phyloP scores from a whole-genome alignment of 1,284 basidiomycete genomes.

The Cutaneotrichosporon cyanovorans region DNA sequence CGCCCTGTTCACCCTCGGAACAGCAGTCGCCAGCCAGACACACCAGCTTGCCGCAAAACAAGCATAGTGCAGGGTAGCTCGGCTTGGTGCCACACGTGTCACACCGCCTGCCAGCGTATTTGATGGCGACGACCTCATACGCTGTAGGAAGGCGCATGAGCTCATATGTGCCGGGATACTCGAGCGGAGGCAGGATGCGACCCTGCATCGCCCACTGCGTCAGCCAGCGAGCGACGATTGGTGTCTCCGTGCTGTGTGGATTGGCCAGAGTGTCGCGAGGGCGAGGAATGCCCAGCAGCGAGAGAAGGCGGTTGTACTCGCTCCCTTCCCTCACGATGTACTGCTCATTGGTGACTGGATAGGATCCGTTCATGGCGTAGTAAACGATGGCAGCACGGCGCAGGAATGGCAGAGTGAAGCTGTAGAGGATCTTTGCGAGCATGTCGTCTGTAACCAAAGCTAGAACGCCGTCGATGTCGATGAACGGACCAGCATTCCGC shows the following conservation, averaged over 20 bases:
- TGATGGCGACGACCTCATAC: conserved; percentile 74
- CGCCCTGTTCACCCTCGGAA: conserved; percentile 63
- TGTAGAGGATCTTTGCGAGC: conserved; percentile 77
- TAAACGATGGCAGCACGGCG: conserved; percentile 80
- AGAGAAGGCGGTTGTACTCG: conserved; percentile 75
- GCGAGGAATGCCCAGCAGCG: conserved; percentile 66
- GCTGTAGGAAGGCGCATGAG: conserved; percentile 71
- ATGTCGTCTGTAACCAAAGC: conserved; percentile 37
- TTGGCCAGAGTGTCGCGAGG: conserved; percentile 65
- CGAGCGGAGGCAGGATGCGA: conserved; percentile 55
- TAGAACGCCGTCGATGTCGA: conserved; percentile 33
- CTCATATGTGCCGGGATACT: conserved; percentile 79
- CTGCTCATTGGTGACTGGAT: conserved; percentile 53
- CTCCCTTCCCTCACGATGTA: conserved; percentile 46
- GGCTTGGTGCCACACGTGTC: conserved; percentile 71
- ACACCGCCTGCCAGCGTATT: conserved; percentile 63
- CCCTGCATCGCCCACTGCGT: conserved; percentile 43
- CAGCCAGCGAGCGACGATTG: conserved; percentile 42
- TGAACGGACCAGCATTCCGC: conserved; percentile 36
- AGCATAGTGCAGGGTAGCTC: conserved; percentile 78
- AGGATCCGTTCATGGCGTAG: conserved; percentile 57
- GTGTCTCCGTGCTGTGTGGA: conserved; percentile 54
- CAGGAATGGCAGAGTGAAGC: conserved; percentile 89
- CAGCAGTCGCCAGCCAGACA: conserved; percentile 95
- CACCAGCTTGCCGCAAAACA: conserved; percentile 79